A percentile compares a stretch with the other conserved stretches of the same genome.
Conservation (phyloP, 2,329 filamentous ascomycete species). For the Colletotrichum camelliae region DNA sequence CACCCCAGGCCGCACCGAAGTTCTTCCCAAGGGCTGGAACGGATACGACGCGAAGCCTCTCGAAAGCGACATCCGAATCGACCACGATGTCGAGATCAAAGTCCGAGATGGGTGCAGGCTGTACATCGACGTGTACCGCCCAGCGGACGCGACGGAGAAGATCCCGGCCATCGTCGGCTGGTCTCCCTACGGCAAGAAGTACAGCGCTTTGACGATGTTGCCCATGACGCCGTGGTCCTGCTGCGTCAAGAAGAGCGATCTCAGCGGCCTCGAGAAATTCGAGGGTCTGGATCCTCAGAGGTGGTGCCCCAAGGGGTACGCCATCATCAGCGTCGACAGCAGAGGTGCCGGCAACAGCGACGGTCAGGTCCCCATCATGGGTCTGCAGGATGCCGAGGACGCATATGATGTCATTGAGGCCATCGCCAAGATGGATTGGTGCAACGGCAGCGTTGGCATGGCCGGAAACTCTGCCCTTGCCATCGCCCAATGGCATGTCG, state of each 20-base stretch:
- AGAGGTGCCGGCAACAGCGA: constrained; percentile 34
- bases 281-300: constrained; percentile 29
- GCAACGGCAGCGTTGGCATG: constrained; percentile 35
- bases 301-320: constrained; percentile 36
- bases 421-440: constrained; percentile 33
- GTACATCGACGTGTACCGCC: constrained; percentile 51
- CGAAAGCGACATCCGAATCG: constrained; percentile 43
- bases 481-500: constrained; percentile 29
- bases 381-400: constrained; percentile 35
- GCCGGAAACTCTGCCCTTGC: constrained; percentile 34
- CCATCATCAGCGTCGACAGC: constrained; percentile 38
- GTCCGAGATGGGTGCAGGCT: constrained; percentile 47
- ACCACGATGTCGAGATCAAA: constrained; percentile 49
- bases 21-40: constrained; percentile 42
- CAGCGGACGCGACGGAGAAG: constrained; percentile 35
- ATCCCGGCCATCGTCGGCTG: constrained; percentile 50
- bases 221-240: constrained; percentile 25
- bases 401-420: constrained; percentile 33
- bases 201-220: constrained; percentile 44
- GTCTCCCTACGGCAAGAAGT: constrained; percentile 54
- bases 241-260: constrained; percentile 23
- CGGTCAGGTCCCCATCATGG: constrained; percentile 21
- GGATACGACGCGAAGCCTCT: constrained; percentile 37
- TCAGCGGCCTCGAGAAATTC: constrained; percentile 30
- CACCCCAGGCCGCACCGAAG: constrained; percentile 41